Base-by-base conservation (phyloP, 176 grass and related monocot species). In the Poa annua region DNA sequence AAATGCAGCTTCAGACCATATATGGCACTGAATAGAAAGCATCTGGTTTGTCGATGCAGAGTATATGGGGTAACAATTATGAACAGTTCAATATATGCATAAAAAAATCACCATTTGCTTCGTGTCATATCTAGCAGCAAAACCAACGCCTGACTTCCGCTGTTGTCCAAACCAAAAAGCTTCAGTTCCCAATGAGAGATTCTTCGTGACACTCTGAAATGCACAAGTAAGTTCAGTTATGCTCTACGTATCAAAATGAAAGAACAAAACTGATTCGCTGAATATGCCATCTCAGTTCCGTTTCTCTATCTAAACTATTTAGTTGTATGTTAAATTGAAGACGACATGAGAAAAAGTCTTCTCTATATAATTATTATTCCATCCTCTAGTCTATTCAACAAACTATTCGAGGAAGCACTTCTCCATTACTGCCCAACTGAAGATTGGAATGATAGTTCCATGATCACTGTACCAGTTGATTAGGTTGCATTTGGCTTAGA, bases 141-240 rank as follows among this genome's bases (percentile, higher is more conserved):
- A 85, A 76, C 90, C 90, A 84, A 91, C 78, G 69, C 86, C 84
- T 74, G 92, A 89, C 79, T 88, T 91, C 49, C 84, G 91, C 67
- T 91, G 86, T 24, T 93, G 83, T 38, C 86, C 86, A 71, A 92
- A 59, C 92, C 92, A 98, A 80, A 86, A 81, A 4, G 84, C 66
- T 93, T 95, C 88, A 83, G 83, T 86, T 62, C 95, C 92, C 81
- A 94, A 66, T 11, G 95, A 98, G 50, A 98, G 85, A 54, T 93
- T 86, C 61, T 87, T 91, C 2, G 86, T 87, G 61, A 98, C 86
- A 91, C 90, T 95, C 95, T 98, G 67, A 64, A 88, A 88, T 45
- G 24, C 19, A 36, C 33, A 79, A 57, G 5, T 24, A 74, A 75
- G 53, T 47, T 69, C 25, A 13, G 6, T 61, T 44, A 14, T 77